Evolutionary conservation across 805 yeast genomes (phyloP).

Genomic region (Yarrowia alimentaria): DNA sequence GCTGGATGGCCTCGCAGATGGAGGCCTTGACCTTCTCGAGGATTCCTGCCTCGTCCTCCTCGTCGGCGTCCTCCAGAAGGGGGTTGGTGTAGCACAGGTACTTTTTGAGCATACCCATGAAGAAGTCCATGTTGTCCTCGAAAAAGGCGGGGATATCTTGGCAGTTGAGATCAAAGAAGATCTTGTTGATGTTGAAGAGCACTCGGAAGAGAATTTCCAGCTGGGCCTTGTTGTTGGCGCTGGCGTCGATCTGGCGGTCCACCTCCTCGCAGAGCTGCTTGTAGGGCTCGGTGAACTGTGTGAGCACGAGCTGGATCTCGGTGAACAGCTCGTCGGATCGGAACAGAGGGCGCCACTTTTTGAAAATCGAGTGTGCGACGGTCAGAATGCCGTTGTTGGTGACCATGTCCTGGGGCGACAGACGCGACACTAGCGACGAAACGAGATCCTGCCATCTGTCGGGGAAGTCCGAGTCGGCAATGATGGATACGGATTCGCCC

Average conservation of each 20-base stretch:
- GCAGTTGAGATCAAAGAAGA: conserved; percentile 91
- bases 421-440: conserved; percentile 58
- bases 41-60: conserved; percentile 66
- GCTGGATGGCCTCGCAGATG: conserved; percentile 77
- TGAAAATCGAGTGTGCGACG: conserved; percentile 94
- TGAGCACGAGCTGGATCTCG: conserved; percentile 84
- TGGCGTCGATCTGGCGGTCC: conserved; percentile 59
- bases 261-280: conserved; percentile 63
- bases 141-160: conserved; percentile 98
- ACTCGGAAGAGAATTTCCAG: conserved; percentile 65
- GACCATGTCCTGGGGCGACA: conserved; percentile 62
- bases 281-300: conserved; percentile 78
- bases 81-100: conserved; percentile 64
- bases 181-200: conserved; percentile 66
- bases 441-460: conserved; percentile 74
- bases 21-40: conserved; percentile 73
- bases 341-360: conserved; percentile 93
- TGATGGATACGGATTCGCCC: conserved; percentile 88
- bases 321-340: conserved; percentile 84
- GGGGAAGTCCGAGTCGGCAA: conserved; percentile 96
- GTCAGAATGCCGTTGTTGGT: conserved; percentile 80
- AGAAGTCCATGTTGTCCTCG: conserved; percentile 77
- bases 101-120: conserved; percentile 80
- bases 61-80: conserved; percentile 53
- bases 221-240: conserved; percentile 47